Evolutionary conservation across 768 basidiomycete species (phyloP).

Genomic region (Tulasnella sp.): DNA sequence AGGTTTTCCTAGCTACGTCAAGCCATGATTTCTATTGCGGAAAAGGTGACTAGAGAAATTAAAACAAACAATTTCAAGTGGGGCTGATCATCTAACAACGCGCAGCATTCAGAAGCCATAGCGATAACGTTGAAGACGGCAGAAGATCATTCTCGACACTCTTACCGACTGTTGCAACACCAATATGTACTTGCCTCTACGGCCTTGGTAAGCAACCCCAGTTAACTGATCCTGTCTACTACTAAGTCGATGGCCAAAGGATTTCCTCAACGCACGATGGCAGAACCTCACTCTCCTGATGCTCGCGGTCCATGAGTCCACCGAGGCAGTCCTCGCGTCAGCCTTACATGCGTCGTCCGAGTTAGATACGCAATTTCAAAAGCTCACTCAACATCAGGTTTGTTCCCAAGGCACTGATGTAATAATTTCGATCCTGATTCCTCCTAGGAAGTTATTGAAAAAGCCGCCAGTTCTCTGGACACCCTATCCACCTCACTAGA

Average conservation of each 20-base stretch:
- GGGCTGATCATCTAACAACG: not conserved
- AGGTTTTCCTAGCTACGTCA: not conserved
- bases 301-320: not conserved
- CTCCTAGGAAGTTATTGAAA: not conserved
- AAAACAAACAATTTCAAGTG: not conserved
- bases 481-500: not conserved
- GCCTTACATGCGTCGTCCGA: not conserved
- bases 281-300: not conserved
- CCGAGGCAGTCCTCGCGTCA: not conserved
- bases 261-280: not conserved
- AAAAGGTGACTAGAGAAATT: not conserved
- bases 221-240: no score
- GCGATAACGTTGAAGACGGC: not conserved
- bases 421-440: not conserved
- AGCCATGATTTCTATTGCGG: not conserved
- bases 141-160: not conserved
- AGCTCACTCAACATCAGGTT: not conserved
- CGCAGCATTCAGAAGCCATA: not conserved
- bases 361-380: not conserved
- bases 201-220: not conserved
- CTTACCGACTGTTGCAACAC: not conserved
- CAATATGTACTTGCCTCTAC: not conserved
- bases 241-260: not conserved
- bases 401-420: conserved; percentile 7
- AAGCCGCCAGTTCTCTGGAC: not conserved